Evolutionary conservation across 495 filamentous ascomycete genomes (phyloP), one percentile per base, ranked within the genome.

Genomic region (Lasiosphaeria ovina): DNA sequence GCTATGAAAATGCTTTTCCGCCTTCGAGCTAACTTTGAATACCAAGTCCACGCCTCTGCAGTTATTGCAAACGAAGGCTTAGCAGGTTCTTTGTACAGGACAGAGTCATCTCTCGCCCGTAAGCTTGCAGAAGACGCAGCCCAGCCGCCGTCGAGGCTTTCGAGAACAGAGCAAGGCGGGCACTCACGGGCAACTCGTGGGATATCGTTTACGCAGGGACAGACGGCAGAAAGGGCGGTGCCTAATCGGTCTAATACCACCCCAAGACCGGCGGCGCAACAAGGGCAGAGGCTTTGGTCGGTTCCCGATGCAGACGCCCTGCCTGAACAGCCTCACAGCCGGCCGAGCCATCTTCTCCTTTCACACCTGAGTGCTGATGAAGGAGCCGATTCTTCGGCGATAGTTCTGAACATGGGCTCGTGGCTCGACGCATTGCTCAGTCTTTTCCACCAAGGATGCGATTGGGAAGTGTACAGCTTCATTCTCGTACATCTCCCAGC

Each of bases 381-480:
- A 9, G 55, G 62, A 8, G 35, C 42, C 17, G 62, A 68, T 57
- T 62, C 55, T n/a, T 63, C 56, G 7, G 57, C 63, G 60, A 61
- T 70, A 42, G 72, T 82, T 31, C 69, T 97, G 51, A 82, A 90
- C 57, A 82, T 92, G 33, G 81, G 81, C 14, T 73, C 86, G 51
- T 97, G 92, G 89, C 78, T 97, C 14, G 88, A 94, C 54, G 77
- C 83, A 8, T 74, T 96, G 42, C 83, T 93, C 42, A 81, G 81
- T 3, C 74, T 96, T 17, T 75, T 99, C 35, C 86, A 90, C 63
- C 78, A 89, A 45, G 89, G 88, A 51, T 84, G 84, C 35, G 89
- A 97, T 54, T 99, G 95, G 95, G 92, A 98, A 72, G 76, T 96
- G 2, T 96, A 96, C 79, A 93, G 89, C 74, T 97, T 91, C 69